A percentile compares a stretch with the other conserved stretches of the same genome.
phyloP scores from a whole-genome alignment of 106 monocot genomes.

The Phalaenopsis equestris region DNA sequence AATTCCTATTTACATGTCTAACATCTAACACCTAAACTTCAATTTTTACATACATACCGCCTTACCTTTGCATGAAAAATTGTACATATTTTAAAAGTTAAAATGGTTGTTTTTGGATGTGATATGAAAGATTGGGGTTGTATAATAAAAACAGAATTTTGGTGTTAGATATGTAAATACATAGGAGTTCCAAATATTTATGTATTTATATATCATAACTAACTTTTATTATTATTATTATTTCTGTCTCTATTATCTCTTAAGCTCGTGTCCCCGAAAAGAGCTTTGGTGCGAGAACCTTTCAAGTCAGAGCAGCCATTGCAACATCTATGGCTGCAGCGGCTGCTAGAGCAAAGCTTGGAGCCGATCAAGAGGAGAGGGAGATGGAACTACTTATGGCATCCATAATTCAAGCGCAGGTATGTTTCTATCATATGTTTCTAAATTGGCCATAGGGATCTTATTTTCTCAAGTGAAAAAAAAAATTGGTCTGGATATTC shows the following conservation, averaged over 20 bases:
- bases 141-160: too few species aligned
- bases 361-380: constrained; percentile 77
- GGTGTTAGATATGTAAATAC: too few species aligned
- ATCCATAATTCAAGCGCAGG: constrained; percentile 72
- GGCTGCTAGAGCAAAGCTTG: constrained; percentile 78
- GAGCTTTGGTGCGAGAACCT: constrained; percentile 39
- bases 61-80: too few species aligned
- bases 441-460: background rate
- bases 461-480: background rate
- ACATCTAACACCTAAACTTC: too few species aligned
- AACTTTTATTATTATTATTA: background rate
- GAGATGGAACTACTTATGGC: constrained; percentile 77
- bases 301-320: constrained; percentile 59
- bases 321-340: constrained; percentile 64
- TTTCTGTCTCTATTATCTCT: background rate
- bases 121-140: too few species aligned
- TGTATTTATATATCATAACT: too few species aligned
- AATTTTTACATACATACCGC: too few species aligned
- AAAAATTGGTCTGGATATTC: background rate
- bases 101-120: too few species aligned
- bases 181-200: too few species aligned
- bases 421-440: constrained; percentile 6
- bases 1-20: too few species aligned
- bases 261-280: constrained; percentile 18
- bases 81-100: too few species aligned